phyloP scores from a whole-genome alignment of 1,284 basidiomycete species.

The Ustilago tritici region DNA sequence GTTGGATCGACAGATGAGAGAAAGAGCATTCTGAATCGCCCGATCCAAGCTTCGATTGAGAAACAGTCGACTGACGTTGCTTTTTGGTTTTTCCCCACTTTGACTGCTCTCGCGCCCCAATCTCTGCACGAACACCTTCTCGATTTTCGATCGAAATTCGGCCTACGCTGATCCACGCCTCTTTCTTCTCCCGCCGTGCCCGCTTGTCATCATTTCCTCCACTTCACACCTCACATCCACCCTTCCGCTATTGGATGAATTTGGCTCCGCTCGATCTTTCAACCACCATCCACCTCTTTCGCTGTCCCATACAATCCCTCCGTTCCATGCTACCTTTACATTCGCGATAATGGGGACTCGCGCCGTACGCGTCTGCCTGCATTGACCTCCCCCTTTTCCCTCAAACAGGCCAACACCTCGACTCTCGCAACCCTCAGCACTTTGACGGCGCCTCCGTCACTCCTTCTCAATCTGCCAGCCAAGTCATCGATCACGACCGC shows the following conservation, averaged over 20 bases:
- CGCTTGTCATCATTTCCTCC: constrained; percentile 1
- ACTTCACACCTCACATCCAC: constrained; percentile 11
- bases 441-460: constrained; percentile 68
- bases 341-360: not conserved
- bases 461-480: constrained; percentile 70
- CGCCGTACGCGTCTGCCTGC: not conserved
- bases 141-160: not conserved
- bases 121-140: not conserved
- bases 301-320: not conserved
- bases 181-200: not conserved
- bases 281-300: not conserved
- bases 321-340: not conserved
- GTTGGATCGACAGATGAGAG: not conserved
- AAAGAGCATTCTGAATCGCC: constrained; percentile 1
- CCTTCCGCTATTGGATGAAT: not conserved
- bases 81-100: not conserved
- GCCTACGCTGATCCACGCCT: constrained; percentile 3
- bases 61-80: constrained; percentile 16
- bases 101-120: constrained; percentile 1
- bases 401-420: constrained; percentile 19
- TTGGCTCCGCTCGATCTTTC: not conserved
- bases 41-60: not conserved
- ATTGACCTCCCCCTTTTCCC: not conserved
- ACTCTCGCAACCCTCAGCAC: constrained; percentile 39
- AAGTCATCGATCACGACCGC: constrained; percentile 61